A percentile compares a stretch with the other conserved stretches of the same genome.
phyloP scores from a whole-genome alignment of 2,329 filamentous ascomycete species.

The Massarina eburnea region DNA sequence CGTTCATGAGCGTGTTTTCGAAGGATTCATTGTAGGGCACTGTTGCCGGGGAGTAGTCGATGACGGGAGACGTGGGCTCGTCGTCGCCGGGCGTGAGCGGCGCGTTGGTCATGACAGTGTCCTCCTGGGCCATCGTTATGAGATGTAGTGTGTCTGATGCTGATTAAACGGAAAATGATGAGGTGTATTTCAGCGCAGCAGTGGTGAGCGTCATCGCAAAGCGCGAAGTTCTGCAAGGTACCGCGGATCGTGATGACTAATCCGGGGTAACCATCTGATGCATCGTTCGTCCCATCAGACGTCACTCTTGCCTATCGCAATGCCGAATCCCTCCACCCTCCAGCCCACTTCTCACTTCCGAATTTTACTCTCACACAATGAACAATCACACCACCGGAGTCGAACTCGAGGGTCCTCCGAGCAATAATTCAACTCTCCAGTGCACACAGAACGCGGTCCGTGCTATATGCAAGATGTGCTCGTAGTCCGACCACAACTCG shows the following conservation, averaged over 20 bases:
- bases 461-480: background rate
- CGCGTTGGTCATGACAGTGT: constrained; percentile 27
- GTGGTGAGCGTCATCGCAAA: too few relatives aligned
- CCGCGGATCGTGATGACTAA: too few relatives aligned
- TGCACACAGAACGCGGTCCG: background rate
- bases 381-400: too few relatives aligned
- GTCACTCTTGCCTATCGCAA: too few relatives aligned
- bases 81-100: constrained; percentile 38
- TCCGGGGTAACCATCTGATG: too few relatives aligned
- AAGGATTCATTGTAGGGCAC: constrained; percentile 48
- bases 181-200: background rate
- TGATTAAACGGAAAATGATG: background rate
- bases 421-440: background rate
- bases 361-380: too few relatives aligned
- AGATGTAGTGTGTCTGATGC: background rate
- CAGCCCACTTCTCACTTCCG: too few relatives aligned
- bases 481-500: background rate
- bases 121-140: constrained; percentile 20
- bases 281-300: too few relatives aligned
- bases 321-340: too few relatives aligned
- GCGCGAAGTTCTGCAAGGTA: too few relatives aligned
- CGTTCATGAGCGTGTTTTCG: constrained; percentile 47
- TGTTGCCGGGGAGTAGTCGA: constrained; percentile 47
- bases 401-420: too few relatives aligned
- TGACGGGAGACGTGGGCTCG: constrained; percentile 30